Conservation (phyloP, 129 eudicot species). For the Artemisia annua region DNA sequence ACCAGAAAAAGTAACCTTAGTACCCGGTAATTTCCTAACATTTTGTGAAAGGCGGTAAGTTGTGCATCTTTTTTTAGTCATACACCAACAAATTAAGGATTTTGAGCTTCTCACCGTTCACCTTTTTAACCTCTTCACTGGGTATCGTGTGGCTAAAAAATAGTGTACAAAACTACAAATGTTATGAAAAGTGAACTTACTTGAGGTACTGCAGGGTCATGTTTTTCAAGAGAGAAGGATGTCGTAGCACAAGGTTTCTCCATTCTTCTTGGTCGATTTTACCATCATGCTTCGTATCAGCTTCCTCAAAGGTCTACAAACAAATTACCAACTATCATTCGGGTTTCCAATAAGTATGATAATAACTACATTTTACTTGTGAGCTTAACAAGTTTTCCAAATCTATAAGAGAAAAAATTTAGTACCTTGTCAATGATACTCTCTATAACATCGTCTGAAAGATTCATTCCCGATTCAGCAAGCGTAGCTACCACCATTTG, state of each 20-base stretch:
- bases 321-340: not conserved
- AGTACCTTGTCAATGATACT: slow-evolving; percentile 71
- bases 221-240: slow-evolving; percentile 85
- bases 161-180: not conserved
- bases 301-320: slow-evolving; percentile 83
- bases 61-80: too few species aligned
- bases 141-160: not conserved
- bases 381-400: not conserved
- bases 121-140: not conserved
- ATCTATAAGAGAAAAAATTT: not conserved
- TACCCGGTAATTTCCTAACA: not conserved
- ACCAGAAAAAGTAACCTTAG: not conserved
- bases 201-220: slow-evolving; percentile 87
- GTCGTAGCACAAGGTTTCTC: slow-evolving; percentile 77
- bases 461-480: slow-evolving; percentile 91
- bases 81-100: not conserved
- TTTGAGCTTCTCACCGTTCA: not conserved
- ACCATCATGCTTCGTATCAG: slow-evolving; percentile 92
- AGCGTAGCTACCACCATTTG: slow-evolving; percentile 93
- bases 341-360: not conserved
- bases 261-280: slow-evolving; percentile 91
- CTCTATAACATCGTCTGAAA: slow-evolving; percentile 80
- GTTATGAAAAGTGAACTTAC: slow-evolving; percentile 39
- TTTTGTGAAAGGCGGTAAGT: too few species aligned
- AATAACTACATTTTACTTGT: not conserved